phyloP scores from a whole-genome alignment of 176 grass and related monocot species.

The Aegilops bicornis region DNA sequence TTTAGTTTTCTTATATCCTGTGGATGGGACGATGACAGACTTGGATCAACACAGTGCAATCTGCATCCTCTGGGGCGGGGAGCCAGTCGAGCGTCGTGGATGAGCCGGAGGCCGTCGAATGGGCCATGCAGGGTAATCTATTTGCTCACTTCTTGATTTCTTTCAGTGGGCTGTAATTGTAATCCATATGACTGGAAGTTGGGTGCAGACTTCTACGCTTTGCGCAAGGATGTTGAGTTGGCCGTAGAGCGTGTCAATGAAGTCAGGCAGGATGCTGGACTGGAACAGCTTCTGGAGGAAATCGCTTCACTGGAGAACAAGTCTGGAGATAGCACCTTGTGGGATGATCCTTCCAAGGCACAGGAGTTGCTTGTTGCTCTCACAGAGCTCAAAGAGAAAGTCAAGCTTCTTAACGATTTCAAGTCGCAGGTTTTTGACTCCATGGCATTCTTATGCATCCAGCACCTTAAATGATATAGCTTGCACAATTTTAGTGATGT shows the following conservation, averaged over 20 bases:
- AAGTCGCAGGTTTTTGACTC: slow-evolving; percentile 60
- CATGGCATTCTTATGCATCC: background rate
- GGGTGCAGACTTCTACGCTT: slow-evolving; percentile 73
- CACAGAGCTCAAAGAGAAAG: slow-evolving; percentile 85
- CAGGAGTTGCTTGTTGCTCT: slow-evolving; percentile 85
- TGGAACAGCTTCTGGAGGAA: slow-evolving; percentile 67
- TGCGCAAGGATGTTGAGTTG: slow-evolving; percentile 89
- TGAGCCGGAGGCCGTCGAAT: slow-evolving; percentile 60
- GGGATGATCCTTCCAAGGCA: slow-evolving; percentile 93
- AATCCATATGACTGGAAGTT: background rate
- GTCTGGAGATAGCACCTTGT: slow-evolving; percentile 69
- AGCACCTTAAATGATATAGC: background rate
- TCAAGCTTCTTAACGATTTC: slow-evolving; percentile 80
- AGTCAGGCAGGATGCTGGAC: slow-evolving; percentile 62
- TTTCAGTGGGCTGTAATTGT: background rate
- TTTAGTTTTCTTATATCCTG: slow-evolving; percentile 39
- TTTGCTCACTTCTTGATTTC: background rate
- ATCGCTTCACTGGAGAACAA: slow-evolving; percentile 66
- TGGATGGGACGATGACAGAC: slow-evolving; percentile 45
- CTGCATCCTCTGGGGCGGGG: slow-evolving; percentile 49
- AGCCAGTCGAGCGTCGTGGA: slow-evolving; percentile 60
- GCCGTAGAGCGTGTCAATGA: slow-evolving; percentile 58
- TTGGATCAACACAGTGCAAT: slow-evolving; percentile 59
- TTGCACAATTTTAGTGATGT: background rate
- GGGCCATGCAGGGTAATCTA: slow-evolving; percentile 86